Evolutionary conservation across 1,284 basidiomycete genomes (phyloP).

Genomic region (Fomitopsis palustris): DNA sequence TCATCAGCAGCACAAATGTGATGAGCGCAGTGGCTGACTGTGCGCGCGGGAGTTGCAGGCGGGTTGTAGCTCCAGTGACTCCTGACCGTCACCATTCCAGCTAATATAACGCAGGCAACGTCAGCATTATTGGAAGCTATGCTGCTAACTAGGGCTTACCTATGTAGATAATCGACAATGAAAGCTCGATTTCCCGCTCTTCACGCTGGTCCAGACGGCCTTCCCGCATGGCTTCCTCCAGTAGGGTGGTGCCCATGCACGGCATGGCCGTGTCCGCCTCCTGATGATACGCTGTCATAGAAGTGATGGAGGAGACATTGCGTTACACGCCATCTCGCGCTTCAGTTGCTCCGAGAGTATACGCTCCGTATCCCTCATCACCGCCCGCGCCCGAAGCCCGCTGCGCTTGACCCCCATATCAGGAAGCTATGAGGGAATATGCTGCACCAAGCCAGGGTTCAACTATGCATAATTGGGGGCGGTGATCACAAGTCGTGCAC

Average conservation of each 20-base stretch:
- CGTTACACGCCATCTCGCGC: neutral
- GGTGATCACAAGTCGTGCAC: neutral
- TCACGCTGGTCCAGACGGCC: too few relatives aligned
- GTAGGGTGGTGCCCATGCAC: too few relatives aligned
- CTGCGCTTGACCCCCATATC: slow-evolving; percentile 7
- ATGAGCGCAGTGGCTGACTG: slow-evolving; percentile 7
- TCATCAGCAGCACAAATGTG: slow-evolving; percentile 28
- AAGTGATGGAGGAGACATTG: neutral
- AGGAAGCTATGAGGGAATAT: slow-evolving; percentile 15
- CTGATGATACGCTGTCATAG: neutral
- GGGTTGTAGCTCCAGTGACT: neutral
- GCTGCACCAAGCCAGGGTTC: neutral
- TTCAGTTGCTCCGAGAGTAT: neutral
- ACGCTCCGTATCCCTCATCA: neutral
- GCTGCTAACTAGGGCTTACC: too few relatives aligned
- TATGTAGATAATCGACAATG: too few relatives aligned
- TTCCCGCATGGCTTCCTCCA: too few relatives aligned
- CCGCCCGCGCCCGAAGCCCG: neutral
- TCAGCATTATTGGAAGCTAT: too few relatives aligned
- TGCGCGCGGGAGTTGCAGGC: neutral
- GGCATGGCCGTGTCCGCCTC: too few relatives aligned
- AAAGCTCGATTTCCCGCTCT: too few relatives aligned
- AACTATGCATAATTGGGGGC: neutral
- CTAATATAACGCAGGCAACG: too few relatives aligned
- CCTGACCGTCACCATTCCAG: too few relatives aligned